Evolutionary conservation across 768 basidiomycete genomes (phyloP).

Genomic region (Russula sp.): DNA sequence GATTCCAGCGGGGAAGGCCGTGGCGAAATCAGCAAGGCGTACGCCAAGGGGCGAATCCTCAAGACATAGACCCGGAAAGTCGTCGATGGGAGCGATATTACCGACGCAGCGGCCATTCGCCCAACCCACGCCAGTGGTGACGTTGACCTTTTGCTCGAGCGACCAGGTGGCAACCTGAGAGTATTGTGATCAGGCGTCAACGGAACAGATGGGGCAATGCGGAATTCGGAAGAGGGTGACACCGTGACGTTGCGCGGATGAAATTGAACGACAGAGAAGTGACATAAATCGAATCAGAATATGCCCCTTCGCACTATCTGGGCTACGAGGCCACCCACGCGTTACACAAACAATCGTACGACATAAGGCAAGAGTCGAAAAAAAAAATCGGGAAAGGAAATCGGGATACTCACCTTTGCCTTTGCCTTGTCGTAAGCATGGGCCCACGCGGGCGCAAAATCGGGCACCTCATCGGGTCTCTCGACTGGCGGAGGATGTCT

Average conservation of each 20-base stretch:
- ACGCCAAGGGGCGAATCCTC: constrained; percentile 77
- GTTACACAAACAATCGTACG: not conserved
- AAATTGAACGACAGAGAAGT: not conserved
- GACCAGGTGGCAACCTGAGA: constrained; percentile 13
- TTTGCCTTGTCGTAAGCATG: constrained; percentile 53
- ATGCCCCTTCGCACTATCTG: not conserved
- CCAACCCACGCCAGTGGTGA: constrained; percentile 39
- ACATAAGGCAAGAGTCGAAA: too few relatives aligned
- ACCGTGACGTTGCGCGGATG: not conserved
- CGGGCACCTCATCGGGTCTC: constrained; percentile 36
- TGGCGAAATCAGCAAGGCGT: constrained; percentile 63
- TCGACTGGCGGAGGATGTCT: constrained; percentile 46
- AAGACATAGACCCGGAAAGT: constrained; percentile 65
- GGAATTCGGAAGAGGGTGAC: not conserved
- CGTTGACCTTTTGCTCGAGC: constrained; percentile 22
- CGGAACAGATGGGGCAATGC: not conserved
- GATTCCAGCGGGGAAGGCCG: constrained; percentile 78
- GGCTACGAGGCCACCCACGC: too few relatives aligned
- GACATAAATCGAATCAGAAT: not conserved
- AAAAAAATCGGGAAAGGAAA: not conserved
- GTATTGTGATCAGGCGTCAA: not conserved
- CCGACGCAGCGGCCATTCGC: constrained; percentile 57
- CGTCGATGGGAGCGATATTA: constrained; percentile 47
- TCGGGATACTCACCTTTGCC: constrained; percentile 17
- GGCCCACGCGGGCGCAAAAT: constrained; percentile 49